Conservation (phyloP, 2,329 filamentous ascomycete genomes). For the Hortaea werneckii region DNA sequence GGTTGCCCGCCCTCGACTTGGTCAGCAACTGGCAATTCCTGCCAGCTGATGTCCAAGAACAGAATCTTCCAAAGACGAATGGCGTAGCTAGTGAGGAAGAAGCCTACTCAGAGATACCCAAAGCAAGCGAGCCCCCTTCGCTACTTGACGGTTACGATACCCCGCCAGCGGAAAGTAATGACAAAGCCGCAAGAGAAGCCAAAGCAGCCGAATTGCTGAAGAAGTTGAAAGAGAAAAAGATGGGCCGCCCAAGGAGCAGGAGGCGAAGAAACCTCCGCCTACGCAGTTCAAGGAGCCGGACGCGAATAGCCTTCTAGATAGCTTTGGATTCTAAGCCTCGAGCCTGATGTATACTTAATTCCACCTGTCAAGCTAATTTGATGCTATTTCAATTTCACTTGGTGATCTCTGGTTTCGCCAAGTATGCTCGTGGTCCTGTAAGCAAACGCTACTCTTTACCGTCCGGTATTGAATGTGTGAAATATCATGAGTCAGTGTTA, state of each 20-base stretch:
- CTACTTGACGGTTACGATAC: constrained; percentile 11
- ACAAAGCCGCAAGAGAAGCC: constrained; percentile 17
- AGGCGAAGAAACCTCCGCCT: constrained; percentile 48
- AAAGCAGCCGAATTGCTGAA: constrained; percentile 30
- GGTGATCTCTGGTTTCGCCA: no score
- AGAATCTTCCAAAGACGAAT: constrained; percentile 1
- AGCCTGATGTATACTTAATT: no score
- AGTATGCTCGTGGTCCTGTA: no score
- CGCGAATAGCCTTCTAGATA: constrained; percentile 75
- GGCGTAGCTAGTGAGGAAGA: constrained; percentile 1
- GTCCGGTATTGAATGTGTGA: no score
- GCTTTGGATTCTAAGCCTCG: constrained; percentile 67
- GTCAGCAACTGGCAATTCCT: constrained; percentile 78
- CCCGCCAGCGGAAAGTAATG: constrained; percentile 5
- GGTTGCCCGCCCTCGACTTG: constrained; percentile 75
- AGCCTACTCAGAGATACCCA: neutral
- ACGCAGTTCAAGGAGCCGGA: constrained; percentile 90
- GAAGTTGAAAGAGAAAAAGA: constrained; percentile 32
- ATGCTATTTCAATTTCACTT: no score
- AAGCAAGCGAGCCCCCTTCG: constrained; percentile 7
- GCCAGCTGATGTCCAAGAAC: no score
- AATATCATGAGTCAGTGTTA: no score
- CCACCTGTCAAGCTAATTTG: no score
- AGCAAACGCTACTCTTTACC: no score
- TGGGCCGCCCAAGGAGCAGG: constrained; percentile 8